Evolutionary conservation across 345 rosid species (phyloP), one percentile per base, ranked within the genome.

Genomic region (Alliaria petiolata): DNA sequence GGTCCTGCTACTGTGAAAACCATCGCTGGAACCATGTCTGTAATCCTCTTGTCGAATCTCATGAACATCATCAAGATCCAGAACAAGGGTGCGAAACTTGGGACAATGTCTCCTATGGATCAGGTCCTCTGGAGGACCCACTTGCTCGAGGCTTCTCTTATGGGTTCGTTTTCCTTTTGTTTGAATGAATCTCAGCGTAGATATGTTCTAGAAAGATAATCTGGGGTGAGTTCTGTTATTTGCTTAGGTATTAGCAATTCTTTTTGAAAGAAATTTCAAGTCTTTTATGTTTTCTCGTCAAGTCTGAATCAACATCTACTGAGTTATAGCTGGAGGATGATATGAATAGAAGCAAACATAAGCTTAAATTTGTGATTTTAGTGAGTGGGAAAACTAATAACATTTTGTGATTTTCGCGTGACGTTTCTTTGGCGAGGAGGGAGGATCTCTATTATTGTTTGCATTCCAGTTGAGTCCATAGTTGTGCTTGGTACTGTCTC

Each of bases 71-170:
- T 89, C 15, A 93, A 91, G 93, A 93, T 93, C 87, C 96, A 93
- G 83, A 91, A 91, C 69, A 93, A 93, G 59, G 98, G 98, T 31
- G 85, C 96, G 2, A 93, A 93, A 85, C 90, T 93, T 67, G 98
- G 97, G 3, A 93, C 97, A 39, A 85, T 91, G 98, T 93, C 98
- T n/a, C 98, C 98, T 22, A 91, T 89, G 98, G 97, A 93, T 84
- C 98, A 93, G 76, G 98, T 93, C 66, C 86, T 91, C 2, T 93
- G 97, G 98, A 89, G 98, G 77, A 91, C 96, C 15, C 97, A 93
- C 76, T 81, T 93, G 87, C 96, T 93, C 14, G 98, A 93, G 79
- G 98, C 98, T 76, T 86, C 97, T 8, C 89, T 93, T 54, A 83
- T 93, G 81, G 93, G 98, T 90, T 10, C 55, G 74, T 69, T 31